These are phyloP conservation scores for Boletus vinaceobasis DNA, from an alignment of 768 basidiomycete species.

Conservation along the genomic window DNA sequence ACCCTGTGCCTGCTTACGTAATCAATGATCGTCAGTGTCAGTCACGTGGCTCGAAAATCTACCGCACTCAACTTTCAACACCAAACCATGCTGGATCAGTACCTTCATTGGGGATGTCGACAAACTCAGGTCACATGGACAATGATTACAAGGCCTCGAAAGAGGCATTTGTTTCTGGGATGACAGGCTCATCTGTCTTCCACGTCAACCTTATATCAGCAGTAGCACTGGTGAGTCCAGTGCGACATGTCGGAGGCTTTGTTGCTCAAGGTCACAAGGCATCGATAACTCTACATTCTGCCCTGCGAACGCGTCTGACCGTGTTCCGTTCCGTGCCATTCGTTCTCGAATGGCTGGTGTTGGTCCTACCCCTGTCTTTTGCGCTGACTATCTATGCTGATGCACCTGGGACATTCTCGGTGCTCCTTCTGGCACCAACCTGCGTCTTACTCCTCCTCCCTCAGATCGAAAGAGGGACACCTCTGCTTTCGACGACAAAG, in stretches of 20 bases:
- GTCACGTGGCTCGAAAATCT: slow-evolving; percentile 17
- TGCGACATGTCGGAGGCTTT: neutral
- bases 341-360: slow-evolving; percentile 54
- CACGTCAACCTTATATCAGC: slow-evolving; percentile 69
- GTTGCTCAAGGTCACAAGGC: slow-evolving; percentile 43
- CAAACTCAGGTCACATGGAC: slow-evolving; percentile 15
- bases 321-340: slow-evolving; percentile 37
- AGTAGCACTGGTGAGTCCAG: slow-evolving; percentile 55
- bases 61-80: neutral
- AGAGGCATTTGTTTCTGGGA: slow-evolving; percentile 77
- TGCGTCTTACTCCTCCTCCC: slow-evolving; percentile 43
- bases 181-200: slow-evolving; percentile 63
- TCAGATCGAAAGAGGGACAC: slow-evolving; percentile 42
- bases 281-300: slow-evolving; percentile 69
- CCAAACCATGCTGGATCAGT: neutral
- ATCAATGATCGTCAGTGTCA: neutral
- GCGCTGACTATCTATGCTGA: slow-evolving; percentile 76
- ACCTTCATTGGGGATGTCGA: neutral
- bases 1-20: too few relatives aligned
- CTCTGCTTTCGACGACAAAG: slow-evolving; percentile 46
- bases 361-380: slow-evolving; percentile 76
- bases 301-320: slow-evolving; percentile 49
- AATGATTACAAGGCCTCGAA: slow-evolving; percentile 68
- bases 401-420: slow-evolving; percentile 49
- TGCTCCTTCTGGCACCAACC: slow-evolving; percentile 46